Conservation (phyloP, 2,329 filamentous ascomycete species). For the Ophiosphaerella korrae region DNA sequence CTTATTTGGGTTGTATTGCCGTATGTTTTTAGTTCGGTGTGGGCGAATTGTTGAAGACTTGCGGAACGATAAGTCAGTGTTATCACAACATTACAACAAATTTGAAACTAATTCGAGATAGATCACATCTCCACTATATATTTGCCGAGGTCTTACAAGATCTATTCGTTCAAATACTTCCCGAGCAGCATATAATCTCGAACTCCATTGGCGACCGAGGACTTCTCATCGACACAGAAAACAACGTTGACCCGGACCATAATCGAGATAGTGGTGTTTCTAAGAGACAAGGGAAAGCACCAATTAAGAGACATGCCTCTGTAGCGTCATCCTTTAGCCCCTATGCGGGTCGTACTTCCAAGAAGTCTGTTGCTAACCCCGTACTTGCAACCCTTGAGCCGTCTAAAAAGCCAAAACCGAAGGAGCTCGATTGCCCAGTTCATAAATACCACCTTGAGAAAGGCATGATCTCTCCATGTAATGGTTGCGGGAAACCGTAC, state of each 20-base stretch:
- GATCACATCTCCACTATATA: neutral
- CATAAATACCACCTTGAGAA: slow-evolving; percentile 7
- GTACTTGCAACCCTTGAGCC: neutral
- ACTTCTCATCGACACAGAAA: neutral
- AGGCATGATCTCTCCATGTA: slow-evolving; percentile 2
- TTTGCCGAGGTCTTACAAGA: neutral
- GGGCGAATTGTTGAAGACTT: neutral
- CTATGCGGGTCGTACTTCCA: neutral
- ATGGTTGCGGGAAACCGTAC: slow-evolving; percentile 4
- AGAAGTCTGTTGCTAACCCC: neutral
- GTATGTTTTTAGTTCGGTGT: neutral
- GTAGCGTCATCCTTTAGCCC: neutral
- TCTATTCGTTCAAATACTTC: neutral
- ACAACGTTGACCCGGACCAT: neutral
- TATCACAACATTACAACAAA: neutral
- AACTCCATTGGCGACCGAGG: neutral
- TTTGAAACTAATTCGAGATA: neutral
- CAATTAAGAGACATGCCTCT: neutral
- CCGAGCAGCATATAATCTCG: neutral
- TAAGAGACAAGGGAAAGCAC: neutral
- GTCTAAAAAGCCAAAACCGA: neutral
- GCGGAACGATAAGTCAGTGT: slow-evolving; percentile 1
- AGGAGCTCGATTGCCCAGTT: slow-evolving; percentile 7
- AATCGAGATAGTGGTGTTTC: neutral
- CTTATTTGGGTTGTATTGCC: neutral